A percentile compares a stretch with the other conserved stretches of the same genome.
phyloP scores from a whole-genome alignment of 306 rosid genomes.

The Vachellia pachyceras region DNA sequence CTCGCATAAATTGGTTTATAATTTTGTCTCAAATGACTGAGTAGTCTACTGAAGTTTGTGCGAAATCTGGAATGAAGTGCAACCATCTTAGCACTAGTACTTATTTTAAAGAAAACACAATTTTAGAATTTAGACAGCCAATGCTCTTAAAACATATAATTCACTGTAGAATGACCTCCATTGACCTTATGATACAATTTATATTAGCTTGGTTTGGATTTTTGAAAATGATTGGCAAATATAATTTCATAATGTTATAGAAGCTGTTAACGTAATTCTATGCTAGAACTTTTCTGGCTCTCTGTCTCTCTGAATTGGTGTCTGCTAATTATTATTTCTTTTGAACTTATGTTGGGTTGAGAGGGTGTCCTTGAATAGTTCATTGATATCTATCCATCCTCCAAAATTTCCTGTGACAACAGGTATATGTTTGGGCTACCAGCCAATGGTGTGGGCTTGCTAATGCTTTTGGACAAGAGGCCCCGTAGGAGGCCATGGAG shows the following conservation, averaged over 20 bases:
- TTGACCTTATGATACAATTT: conserved; percentile 8
- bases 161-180: neutral
- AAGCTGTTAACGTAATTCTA: neutral
- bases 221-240: neutral
- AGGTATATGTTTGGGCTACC: conserved; percentile 82
- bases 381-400: conserved; percentile 21
- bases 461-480: conserved; percentile 78
- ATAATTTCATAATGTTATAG: neutral
- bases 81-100: conserved; percentile 5
- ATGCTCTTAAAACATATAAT: neutral
- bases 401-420: conserved; percentile 38
- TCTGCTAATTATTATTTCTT: neutral
- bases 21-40: neutral
- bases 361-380: conserved; percentile 15
- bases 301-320: neutral
- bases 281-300: neutral
- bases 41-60: conserved; percentile 18
- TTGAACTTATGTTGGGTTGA: neutral
- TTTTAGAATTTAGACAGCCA: conserved; percentile 23
- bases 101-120: neutral
- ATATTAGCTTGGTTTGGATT: neutral
- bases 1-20: neutral
- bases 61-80: conserved; percentile 8
- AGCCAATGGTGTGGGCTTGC: conserved; percentile 64
- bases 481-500: conserved; percentile 69